Conservation (phyloP, 1,284 basidiomycete species). For the Fomitopsis pinicola region DNA sequence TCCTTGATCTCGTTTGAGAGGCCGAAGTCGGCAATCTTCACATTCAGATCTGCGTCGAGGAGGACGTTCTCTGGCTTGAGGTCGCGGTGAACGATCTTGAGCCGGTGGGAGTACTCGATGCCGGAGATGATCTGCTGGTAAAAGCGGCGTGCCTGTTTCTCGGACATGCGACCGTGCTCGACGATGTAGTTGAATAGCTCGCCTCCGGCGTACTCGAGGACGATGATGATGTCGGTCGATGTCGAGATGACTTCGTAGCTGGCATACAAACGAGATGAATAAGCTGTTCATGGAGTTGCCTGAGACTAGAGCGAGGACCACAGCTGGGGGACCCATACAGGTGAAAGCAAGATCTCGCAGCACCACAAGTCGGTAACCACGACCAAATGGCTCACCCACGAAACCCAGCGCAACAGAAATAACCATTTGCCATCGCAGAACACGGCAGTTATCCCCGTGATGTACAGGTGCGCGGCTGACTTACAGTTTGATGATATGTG, state of each 20-base stretch:
- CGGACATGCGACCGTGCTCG: conserved; percentile 82
- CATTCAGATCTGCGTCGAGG: conserved; percentile 74
- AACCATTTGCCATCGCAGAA: not conserved
- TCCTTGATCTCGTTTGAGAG: conserved; percentile 92
- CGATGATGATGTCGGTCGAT: conserved; percentile 92
- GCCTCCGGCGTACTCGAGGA: conserved; percentile 89
- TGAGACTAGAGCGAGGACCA: too few species aligned
- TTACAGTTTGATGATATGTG: conserved; percentile 95
- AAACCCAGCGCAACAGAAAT: conserved; percentile 1
- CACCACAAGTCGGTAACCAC: not conserved
- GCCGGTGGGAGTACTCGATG: conserved; percentile 90
- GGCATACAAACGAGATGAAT: not conserved
- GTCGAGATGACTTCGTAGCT: conserved; percentile 97
- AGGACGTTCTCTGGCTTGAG: conserved; percentile 92
- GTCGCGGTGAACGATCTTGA: conserved; percentile 95
- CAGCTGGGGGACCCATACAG: too few species aligned
- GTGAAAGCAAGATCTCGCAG: not conserved
- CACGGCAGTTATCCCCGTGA: not conserved
- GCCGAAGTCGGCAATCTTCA: conserved; percentile 97
- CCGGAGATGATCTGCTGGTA: conserved; percentile 97
- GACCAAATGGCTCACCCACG: not conserved
- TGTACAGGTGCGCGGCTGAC: conserved; percentile 1
- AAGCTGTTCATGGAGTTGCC: not conserved
- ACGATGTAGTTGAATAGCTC: conserved; percentile 98
- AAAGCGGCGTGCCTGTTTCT: conserved; percentile 82